phyloP scores from a whole-genome alignment of 2,329 filamentous ascomycete genomes.

The Pseudonectria buxi region DNA sequence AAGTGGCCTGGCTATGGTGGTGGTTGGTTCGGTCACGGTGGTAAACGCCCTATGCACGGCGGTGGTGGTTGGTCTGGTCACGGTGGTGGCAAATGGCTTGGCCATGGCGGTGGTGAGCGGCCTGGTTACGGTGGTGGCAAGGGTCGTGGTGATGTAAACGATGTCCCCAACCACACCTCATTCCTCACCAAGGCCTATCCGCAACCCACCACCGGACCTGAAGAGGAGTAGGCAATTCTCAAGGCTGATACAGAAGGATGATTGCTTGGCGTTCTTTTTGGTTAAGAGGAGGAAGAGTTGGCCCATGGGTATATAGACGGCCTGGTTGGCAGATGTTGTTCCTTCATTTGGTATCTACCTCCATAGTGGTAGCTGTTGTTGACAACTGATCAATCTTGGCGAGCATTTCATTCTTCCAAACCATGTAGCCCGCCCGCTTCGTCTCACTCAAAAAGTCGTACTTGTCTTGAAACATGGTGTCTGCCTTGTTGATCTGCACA shows the following conservation, averaged over 20 bases:
- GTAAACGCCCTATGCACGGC: too few species aligned
- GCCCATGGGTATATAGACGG: background rate
- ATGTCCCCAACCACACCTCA: conserved; percentile 1
- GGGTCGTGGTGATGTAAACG: too few species aligned
- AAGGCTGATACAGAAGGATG: conserved; percentile 8
- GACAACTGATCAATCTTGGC: conserved; percentile 44
- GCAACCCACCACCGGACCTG: background rate
- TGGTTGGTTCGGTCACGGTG: too few species aligned
- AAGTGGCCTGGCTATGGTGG: too few species aligned
- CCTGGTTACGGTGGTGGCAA: conserved; percentile 2
- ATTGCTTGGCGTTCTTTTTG: background rate
- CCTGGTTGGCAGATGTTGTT: background rate
- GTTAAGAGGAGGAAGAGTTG: background rate
- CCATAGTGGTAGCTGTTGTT: conserved; percentile 25
- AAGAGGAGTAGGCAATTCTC: conserved; percentile 7
- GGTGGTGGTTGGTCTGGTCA: too few species aligned
- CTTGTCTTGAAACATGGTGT: conserved; percentile 69
- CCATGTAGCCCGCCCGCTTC: conserved; percentile 52
- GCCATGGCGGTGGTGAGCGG: background rate
- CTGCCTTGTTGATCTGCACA: conserved; percentile 41
- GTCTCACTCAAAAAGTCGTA: conserved; percentile 65
- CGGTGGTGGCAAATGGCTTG: background rate
- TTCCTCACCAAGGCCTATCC: conserved; percentile 8
- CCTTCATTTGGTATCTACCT: conserved; percentile 26
- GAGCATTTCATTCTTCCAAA: conserved; percentile 59